Conservation (phyloP, 306 rosid genomes). For the Cucurbita maxima region DNA sequence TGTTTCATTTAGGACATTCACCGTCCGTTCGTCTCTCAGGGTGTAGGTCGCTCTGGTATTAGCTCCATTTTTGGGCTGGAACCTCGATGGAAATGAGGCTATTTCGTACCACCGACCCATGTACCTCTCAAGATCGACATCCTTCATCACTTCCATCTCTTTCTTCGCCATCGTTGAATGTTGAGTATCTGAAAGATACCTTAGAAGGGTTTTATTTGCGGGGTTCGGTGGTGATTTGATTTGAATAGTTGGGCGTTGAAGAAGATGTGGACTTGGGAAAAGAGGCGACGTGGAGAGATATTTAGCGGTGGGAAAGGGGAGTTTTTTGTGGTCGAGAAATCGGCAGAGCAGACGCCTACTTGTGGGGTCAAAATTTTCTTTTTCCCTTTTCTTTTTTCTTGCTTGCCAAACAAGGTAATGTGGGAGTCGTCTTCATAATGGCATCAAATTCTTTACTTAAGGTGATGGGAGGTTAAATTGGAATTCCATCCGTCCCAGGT, state of each 20-base stretch:
- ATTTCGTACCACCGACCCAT: conserved; percentile 97
- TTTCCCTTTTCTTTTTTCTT: background rate
- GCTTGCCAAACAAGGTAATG: background rate
- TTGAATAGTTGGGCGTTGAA: background rate
- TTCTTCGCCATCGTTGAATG: conserved; percentile 30
- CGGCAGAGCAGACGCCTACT: background rate
- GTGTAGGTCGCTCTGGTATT: conserved; percentile 84
- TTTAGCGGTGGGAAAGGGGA: background rate
- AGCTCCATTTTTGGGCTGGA: conserved; percentile 54
- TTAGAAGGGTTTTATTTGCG: background rate
- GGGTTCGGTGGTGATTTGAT: background rate
- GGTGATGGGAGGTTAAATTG: background rate
- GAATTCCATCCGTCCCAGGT: background rate
- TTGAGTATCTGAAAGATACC: background rate
- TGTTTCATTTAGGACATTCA: conserved; percentile 71
- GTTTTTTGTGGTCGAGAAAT: background rate
- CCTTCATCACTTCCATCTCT: conserved; percentile 51
- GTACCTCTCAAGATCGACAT: conserved; percentile 45
- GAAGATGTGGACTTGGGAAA: background rate
- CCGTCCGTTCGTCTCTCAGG: conserved; percentile 43
- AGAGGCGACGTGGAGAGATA: background rate
- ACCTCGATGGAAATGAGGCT: conserved; percentile 60
- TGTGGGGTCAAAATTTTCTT: background rate
- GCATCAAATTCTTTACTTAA: background rate
- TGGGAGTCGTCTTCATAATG: background rate